phyloP scores from a whole-genome alignment of 1,139 yeast genomes.

The Arxiozyma telluris region DNA sequence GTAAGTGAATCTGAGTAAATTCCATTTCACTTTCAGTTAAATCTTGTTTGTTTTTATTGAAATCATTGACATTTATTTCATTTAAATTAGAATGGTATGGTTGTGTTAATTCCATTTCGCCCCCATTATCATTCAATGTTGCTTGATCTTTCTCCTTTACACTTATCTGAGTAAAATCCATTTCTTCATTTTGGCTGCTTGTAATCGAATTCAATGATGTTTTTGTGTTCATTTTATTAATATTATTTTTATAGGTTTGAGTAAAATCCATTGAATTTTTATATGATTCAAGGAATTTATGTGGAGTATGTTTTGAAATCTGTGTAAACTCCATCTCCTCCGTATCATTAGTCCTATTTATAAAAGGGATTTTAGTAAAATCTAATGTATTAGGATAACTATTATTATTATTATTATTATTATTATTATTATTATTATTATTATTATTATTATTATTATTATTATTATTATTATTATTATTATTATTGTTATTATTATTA shows the following conservation, averaged over 20 bases:
- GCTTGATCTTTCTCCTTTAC: background rate
- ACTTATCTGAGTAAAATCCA: slow-evolving; percentile 5
- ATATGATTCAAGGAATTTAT: background rate
- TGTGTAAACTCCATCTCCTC: background rate
- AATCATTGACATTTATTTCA: background rate
- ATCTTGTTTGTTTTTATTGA: background rate
- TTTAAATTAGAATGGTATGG: background rate
- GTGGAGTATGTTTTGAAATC: background rate
- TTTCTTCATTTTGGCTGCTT: background rate
- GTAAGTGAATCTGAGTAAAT: background rate
- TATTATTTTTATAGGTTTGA: background rate
- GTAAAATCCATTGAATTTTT: background rate
- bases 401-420: background rate
- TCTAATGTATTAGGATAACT: background rate
- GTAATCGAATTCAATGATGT: background rate
- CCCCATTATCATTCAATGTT: background rate
- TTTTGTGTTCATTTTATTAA: no score
- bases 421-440: no score
- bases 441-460: background rate
- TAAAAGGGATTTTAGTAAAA: slow-evolving; percentile 1
- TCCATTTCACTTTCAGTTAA: background rate
- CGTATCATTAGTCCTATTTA: background rate
- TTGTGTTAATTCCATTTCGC: slow-evolving; percentile 6
- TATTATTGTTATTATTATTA: background rate
- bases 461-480: background rate